phyloP scores from a whole-genome alignment of 208 protist species.

The Vickermania ingenoplastis region DNA sequence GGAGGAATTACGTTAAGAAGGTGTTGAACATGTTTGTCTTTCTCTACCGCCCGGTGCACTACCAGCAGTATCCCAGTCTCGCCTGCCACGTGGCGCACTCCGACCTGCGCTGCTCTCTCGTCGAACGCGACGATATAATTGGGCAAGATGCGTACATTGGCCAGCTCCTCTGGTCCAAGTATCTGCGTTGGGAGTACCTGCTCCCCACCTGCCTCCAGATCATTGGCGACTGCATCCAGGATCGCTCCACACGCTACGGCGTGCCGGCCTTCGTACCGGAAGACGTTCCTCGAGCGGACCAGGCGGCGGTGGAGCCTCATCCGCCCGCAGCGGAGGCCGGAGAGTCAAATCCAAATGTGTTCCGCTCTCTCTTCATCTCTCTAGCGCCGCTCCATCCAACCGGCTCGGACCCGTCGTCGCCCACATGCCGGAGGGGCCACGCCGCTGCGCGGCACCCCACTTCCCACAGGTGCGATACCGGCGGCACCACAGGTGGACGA shows the following conservation, averaged over 20 bases:
- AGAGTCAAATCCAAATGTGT: too few relatives aligned
- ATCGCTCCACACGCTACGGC: neutral
- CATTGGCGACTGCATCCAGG: neutral
- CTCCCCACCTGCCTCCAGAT: neutral
- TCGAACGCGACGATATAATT: neutral
- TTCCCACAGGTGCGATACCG: too few relatives aligned
- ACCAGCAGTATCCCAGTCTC: neutral
- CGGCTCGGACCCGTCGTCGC: too few relatives aligned
- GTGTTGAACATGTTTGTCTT: neutral
- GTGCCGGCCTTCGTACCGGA: too few relatives aligned
- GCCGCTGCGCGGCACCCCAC: too few relatives aligned
- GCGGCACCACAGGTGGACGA: too few relatives aligned
- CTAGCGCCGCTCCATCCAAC: too few relatives aligned
- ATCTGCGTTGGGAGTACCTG: neutral
- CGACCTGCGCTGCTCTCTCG: neutral
- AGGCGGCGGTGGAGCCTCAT: too few relatives aligned
- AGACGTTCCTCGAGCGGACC: too few relatives aligned
- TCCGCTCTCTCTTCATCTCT: too few relatives aligned
- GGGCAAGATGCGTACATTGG: neutral
- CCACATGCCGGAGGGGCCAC: too few relatives aligned
- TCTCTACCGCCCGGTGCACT: neutral
- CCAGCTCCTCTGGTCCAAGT: neutral
- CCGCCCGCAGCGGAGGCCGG: too few relatives aligned
- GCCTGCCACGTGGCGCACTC: neutral
- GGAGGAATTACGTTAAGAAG: neutral